Conservation (phyloP, 1,284 basidiomycete species). For the Moesziomyces parantarcticus region DNA sequence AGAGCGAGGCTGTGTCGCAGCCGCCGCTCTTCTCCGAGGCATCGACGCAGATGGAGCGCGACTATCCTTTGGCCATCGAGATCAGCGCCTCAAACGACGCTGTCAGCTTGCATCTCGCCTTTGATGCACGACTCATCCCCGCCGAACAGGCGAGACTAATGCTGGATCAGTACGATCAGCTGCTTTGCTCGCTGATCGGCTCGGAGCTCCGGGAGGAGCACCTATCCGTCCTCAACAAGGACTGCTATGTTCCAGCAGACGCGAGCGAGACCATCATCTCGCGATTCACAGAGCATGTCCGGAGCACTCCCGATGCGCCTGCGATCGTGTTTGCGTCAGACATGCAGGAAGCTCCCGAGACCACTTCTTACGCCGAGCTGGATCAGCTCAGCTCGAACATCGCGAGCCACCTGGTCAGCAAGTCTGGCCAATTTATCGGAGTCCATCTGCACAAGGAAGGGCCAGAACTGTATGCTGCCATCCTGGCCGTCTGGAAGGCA, state of each 20-base stretch:
- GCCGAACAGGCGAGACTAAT: conserved; percentile 46
- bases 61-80: conserved; percentile 59
- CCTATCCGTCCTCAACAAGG: conserved; percentile 40
- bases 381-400: conserved; percentile 45
- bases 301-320: conserved; percentile 28
- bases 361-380: conserved; percentile 54
- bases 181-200: conserved; percentile 5
- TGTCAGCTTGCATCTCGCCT: conserved; percentile 44
- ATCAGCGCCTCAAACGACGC: conserved; percentile 36
- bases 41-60: conserved; percentile 48
- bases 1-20: conserved; percentile 1
- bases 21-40: conserved; percentile 13
- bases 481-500: conserved; percentile 64
- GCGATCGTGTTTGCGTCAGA: conserved; percentile 50
- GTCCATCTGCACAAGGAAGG: conserved; percentile 58
- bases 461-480: conserved; percentile 49
- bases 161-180: conserved; percentile 46
- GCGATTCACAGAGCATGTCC: conserved; percentile 40
- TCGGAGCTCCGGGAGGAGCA: neutral
- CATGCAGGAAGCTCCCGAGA: conserved; percentile 20
- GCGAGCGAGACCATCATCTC: conserved; percentile 43
- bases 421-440: conserved; percentile 32
- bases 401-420: conserved; percentile 32
- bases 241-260: conserved; percentile 31
- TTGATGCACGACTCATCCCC: conserved; percentile 36